Evolutionary conservation across 441 rosid genomes (phyloP).

Genomic region (Populus trichocarpa): DNA sequence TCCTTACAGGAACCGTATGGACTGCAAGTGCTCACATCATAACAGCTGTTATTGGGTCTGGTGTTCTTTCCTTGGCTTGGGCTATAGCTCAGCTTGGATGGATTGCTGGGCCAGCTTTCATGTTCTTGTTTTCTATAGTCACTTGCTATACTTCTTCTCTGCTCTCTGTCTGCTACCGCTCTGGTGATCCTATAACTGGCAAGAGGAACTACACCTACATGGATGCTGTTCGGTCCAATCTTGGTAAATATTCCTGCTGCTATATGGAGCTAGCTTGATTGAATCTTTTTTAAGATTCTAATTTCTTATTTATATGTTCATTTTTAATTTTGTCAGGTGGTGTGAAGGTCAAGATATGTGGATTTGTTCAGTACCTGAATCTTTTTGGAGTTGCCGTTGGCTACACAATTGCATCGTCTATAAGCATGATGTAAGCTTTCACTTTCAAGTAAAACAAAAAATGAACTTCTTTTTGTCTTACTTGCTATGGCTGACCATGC

Average conservation of each 20-base stretch:
- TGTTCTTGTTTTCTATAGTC: conserved; percentile 68
- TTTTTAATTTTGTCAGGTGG: conserved; percentile 45
- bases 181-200: conserved; percentile 59
- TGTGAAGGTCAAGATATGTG: conserved; percentile 58
- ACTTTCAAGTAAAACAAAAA: not conserved
- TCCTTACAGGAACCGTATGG: conserved; percentile 61
- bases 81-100: conserved; percentile 86
- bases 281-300: not conserved
- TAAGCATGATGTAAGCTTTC: conserved; percentile 76
- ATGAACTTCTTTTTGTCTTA: not conserved
- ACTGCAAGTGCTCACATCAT: conserved; percentile 86
- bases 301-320: not conserved
- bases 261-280: not conserved
- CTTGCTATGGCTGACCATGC: not conserved
- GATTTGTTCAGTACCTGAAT: conserved; percentile 67
- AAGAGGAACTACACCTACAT: conserved; percentile 76
- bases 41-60: conserved; percentile 83
- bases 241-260: conserved; percentile 38
- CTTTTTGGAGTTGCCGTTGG: conserved; percentile 80
- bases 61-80: conserved; percentile 80
- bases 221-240: conserved; percentile 67
- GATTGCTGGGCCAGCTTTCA: conserved; percentile 69
- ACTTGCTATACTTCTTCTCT: conserved; percentile 75
- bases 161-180: conserved; percentile 69
- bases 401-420: conserved; percentile 82